Base-by-base conservation (phyloP, 75 land plant genomes). In the Selaginella tamariscina region DNA sequence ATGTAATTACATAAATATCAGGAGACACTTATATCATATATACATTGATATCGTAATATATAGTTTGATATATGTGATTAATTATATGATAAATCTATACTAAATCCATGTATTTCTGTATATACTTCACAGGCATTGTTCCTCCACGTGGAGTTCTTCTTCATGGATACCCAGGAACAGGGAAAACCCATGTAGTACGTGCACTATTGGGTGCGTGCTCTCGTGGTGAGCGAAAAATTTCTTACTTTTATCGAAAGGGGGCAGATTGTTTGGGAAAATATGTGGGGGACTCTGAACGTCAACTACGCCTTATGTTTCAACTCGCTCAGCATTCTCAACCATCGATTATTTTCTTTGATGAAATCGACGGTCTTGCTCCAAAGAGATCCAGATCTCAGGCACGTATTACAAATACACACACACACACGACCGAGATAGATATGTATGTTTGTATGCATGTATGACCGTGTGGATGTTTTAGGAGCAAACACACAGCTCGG, bases 211-310 rank as follows among this genome's bases (percentile, higher is more conserved):
- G 98, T 56, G 83, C 95, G 29, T 89, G 94, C 72, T 77, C 98
- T 21, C 84, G 84, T 55, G 98, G 96, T 56, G 82, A 80, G 44
- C 86, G 82, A 65, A 33, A 73, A 24, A 85, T 93, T 68, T 82
- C 96, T 30, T 93, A 93, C 74, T 93, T 93, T 83, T 85, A 89
- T 11, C 86, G 98, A 27, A 93, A 93, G 74, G 98, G 98, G 65
- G 98, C 98, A 57, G 98, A 93, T 71, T 90, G 90, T 65, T 72
- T 93, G 57, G 98, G 98, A 21, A 93, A 93, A 55, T 93, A 93
- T 80, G 98, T 89, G 68, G 98, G 98, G 70, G 98, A 93, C 76
- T 86, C 98, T 59, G 98, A 93, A 71, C 88, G 98, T 15, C 98
- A 93, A 73, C 75, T 93, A 29, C 75, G 98, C 31, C 76, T 93